Percentiles rank a stretch among this genome's conserved stretches.
Conservation (phyloP, 176 grass and related monocot species). For the Lolium perenne region DNA sequence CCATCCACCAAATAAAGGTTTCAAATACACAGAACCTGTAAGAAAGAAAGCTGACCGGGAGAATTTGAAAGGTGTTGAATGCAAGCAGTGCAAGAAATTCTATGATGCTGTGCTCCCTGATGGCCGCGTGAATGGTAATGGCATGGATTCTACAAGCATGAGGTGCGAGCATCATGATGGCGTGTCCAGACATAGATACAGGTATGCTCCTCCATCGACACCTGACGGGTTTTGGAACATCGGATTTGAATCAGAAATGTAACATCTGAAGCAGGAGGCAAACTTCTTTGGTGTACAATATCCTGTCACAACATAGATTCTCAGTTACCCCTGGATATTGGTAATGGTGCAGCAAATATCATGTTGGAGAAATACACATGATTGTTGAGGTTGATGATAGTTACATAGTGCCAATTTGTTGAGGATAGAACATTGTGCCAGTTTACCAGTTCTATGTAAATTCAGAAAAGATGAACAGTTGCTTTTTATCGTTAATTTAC, state of each 20-base stretch:
- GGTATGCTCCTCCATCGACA: constrained; percentile 79
- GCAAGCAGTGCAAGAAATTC: constrained; percentile 97
- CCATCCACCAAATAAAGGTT: constrained; percentile 67
- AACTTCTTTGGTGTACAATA: constrained; percentile 28
- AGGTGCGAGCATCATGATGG: constrained; percentile 92
- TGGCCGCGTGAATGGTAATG: constrained; percentile 43
- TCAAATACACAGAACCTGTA: constrained; percentile 85
- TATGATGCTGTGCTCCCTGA: constrained; percentile 89
- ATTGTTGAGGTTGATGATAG: constrained; percentile 14
- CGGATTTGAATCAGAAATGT: constrained; percentile 96
- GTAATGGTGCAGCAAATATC: constrained; percentile 2
- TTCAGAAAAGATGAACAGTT: constrained; percentile 15
- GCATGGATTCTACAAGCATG: constrained; percentile 42
- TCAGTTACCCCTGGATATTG: not conserved
- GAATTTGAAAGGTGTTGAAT: constrained; percentile 84
- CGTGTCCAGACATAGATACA: constrained; percentile 93
- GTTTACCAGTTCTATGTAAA: constrained; percentile 18
- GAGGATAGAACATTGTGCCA: constrained; percentile 21
- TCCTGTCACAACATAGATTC: constrained; percentile 16
- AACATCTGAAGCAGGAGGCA: constrained; percentile 35
- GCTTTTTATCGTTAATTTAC: not conserved
- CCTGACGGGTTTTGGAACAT: constrained; percentile 99
- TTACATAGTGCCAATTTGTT: constrained; percentile 30
- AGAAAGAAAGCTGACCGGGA: constrained; percentile 88
- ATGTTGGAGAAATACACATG: constrained; percentile 11